A percentile compares a stretch with the other conserved stretches of the same genome.
Conservation (phyloP, 225 moss, liverwort and hornwort species). For the Marchantia polymorpha region DNA sequence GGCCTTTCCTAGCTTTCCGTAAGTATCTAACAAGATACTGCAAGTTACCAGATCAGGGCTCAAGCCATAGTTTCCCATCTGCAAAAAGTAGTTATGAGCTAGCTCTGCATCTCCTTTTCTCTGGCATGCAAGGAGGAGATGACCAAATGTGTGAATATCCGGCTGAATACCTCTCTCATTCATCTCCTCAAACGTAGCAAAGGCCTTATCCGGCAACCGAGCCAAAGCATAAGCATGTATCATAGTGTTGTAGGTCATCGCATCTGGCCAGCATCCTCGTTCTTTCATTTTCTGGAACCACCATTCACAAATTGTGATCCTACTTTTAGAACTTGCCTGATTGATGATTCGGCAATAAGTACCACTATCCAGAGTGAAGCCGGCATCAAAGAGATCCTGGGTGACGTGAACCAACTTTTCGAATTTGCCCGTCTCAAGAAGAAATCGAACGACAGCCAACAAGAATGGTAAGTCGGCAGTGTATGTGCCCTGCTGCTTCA, state of each 20-base stretch:
- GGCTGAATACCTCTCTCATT: conserved; percentile 35
- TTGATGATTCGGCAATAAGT: conserved; percentile 43
- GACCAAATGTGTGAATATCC: conserved; percentile 43
- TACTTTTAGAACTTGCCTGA: conserved; percentile 60
- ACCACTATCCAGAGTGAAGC: conserved; percentile 39
- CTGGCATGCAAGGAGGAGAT: conserved; percentile 42
- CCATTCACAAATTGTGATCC: conserved; percentile 57
- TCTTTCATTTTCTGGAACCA: conserved; percentile 70
- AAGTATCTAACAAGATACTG: conserved; percentile 47
- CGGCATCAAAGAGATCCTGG: conserved; percentile 38
- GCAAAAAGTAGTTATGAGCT: conserved; percentile 32
- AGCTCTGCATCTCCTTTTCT: conserved; percentile 32
- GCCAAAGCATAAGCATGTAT: conserved; percentile 72
- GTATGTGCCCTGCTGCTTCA: conserved; percentile 36
- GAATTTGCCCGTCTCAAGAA: conserved; percentile 37
- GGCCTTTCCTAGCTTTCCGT: conserved; percentile 44
- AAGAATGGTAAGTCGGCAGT: conserved; percentile 27
- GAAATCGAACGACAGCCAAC: conserved; percentile 32
- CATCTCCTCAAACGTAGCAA: conserved; percentile 49
- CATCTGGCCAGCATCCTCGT: conserved; percentile 49
- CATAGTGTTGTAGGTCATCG: conserved; percentile 73
- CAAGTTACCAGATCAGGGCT: conserved; percentile 35
- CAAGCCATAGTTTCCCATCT: conserved; percentile 36
- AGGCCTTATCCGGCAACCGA: conserved; percentile 32
- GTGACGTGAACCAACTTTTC: conserved; percentile 28